Conservation (phyloP, 2,329 filamentous ascomycete species). For the Ceratocystis eucalypticola region DNA sequence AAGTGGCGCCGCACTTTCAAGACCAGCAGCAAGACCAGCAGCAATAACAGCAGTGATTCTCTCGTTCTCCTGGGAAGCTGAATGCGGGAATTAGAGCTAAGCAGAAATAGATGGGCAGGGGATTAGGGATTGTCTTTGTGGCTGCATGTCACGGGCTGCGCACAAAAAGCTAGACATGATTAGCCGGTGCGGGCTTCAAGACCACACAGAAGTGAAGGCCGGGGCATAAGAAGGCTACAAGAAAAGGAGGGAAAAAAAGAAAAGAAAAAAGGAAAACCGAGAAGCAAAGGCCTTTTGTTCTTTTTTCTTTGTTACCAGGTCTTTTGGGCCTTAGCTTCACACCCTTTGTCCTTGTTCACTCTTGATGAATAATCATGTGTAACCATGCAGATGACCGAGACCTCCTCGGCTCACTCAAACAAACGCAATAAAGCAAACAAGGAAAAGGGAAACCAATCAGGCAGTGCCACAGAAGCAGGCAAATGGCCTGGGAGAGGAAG, state of each 20-base stretch:
- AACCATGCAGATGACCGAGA: constrained; percentile 11
- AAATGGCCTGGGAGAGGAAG: background rate
- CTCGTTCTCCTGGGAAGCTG: background rate
- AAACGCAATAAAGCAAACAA: background rate
- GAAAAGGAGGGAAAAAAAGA: background rate
- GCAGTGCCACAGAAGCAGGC: background rate
- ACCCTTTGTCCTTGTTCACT: background rate
- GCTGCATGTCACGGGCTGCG: background rate
- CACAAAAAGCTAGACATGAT: background rate
- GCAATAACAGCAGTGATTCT: background rate
- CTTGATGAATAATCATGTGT: background rate
- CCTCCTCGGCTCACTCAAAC: constrained; percentile 2
- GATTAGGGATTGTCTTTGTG: background rate
- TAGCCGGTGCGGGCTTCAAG: background rate
- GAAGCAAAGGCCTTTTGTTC: background rate
- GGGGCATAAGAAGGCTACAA: background rate
- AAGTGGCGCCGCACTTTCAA: background rate
- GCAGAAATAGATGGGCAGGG: background rate
- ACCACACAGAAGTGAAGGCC: background rate
- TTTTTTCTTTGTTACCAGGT: background rate
- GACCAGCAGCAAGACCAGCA: background rate
- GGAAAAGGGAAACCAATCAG: background rate
- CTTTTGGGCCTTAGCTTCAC: background rate
- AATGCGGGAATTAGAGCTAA: background rate
- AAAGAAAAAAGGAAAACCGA: background rate